Base-by-base conservation (phyloP, 2,329 filamentous ascomycete species). In the Beauveria asiatica region DNA sequence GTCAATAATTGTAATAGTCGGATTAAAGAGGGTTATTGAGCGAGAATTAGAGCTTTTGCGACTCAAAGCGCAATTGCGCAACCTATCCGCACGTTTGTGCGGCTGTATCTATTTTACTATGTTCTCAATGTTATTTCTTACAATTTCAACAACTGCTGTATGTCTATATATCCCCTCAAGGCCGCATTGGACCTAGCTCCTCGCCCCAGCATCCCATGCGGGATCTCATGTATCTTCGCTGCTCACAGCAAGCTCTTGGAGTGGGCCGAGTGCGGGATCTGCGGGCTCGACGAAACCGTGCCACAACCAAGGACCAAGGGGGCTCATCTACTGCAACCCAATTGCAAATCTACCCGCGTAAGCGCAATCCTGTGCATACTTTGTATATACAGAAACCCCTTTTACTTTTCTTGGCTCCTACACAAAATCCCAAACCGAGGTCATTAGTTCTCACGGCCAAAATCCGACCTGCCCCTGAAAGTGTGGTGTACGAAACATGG, bases 1-100 rank as follows among this genome's bases (percentile, higher is more conserved):
- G 94, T 65, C 91, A 96, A 83, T 97, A 90, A 79, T 67, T 64
- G 67, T 59, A 61, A 59, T 60, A 62, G 57, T 41, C 59, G 62
- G 62, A 58, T 62, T 62, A 64, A 61, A 50, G 49, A 50, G 54
- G 45, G 54, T 39, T 54, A 17, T 37, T 53, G 17, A 57, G 45
- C 45, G 61, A 50, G 54, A 27, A 19, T 23, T 57, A 53, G 48
- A 61, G 16, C 39, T 56, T 52, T 11, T 17, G 52, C 53, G 41
- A 57, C 30, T 52, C 21, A 11, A 45, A 61, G 53, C 53, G 59
- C 42, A 23, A 16, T 44, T 54, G 62, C 57, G 60, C 60, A 55
- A 54, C 52, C 48, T 55, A 48, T 44, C 62, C 59, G 54, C 55
- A 54, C 41, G 13, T 50, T 46, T 53, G 13, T 56, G 62, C 61